These are phyloP conservation scores for Yamadazyma sp. DNA, from an alignment of 1,139 yeast genomes.

Conservation along the genomic window DNA sequence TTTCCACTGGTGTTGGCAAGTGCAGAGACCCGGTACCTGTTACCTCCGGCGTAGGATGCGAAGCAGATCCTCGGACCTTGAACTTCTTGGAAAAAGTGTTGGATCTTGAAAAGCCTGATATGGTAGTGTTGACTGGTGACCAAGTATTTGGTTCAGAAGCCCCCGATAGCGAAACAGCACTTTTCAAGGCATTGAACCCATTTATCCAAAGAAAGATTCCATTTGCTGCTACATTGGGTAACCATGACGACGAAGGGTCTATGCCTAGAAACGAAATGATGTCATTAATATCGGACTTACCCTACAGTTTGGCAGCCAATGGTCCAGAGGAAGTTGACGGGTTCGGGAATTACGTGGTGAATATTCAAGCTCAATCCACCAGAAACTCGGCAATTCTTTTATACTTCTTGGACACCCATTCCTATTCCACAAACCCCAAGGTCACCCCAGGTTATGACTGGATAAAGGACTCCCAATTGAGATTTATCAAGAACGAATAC, in stretches of 20 bases:
- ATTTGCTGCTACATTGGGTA: constrained; percentile 62
- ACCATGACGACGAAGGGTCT: constrained; percentile 72
- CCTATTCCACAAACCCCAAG: constrained; percentile 63
- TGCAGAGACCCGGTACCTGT: constrained; percentile 71
- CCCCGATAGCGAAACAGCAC: constrained; percentile 76
- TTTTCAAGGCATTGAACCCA: constrained; percentile 76
- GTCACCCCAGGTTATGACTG: constrained; percentile 81
- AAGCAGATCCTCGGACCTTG: constrained; percentile 72
- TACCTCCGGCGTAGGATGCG: constrained; percentile 45
- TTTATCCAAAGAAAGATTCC: constrained; percentile 68
- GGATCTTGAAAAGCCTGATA: constrained; percentile 73
- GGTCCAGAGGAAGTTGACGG: constrained; percentile 75
- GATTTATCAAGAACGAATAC: constrained; percentile 51
- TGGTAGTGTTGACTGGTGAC: constrained; percentile 86
- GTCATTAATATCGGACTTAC: constrained; percentile 54
- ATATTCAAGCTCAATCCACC: constrained; percentile 41
- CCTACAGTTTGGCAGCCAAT: constrained; percentile 59
- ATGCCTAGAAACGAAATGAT: constrained; percentile 61
- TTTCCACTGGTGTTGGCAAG: constrained; percentile 63
- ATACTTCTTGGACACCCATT: constrained; percentile 82
- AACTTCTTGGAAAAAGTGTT: constrained; percentile 61
- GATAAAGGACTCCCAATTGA: constrained; percentile 72
- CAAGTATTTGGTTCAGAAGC: constrained; percentile 70
- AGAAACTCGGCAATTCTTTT: constrained; percentile 54
- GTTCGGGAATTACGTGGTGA: constrained; percentile 71